phyloP scores from a whole-genome alignment of 306 rosid species.

The Quercus variabilis region DNA sequence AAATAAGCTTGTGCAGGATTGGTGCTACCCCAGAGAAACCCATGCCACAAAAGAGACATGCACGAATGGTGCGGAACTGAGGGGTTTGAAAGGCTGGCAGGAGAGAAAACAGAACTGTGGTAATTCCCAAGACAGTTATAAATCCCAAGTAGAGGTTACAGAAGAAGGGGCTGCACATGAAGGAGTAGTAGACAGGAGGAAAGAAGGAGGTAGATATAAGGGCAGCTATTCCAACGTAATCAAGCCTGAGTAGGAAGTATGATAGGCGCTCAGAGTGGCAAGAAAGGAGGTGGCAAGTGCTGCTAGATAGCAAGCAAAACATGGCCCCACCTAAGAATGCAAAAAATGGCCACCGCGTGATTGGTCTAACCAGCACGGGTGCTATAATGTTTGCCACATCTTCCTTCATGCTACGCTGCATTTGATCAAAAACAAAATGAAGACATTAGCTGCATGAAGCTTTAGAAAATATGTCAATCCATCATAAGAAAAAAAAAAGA shows the following conservation, averaged over 20 bases:
- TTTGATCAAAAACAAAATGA: constrained; percentile 21
- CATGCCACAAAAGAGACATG: constrained; percentile 85
- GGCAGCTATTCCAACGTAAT: constrained; percentile 98
- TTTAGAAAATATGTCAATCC: not conserved
- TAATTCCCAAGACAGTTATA: constrained; percentile 70
- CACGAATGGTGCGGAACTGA: constrained; percentile 64
- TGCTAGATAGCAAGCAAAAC: constrained; percentile 96
- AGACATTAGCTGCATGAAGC: constrained; percentile 14
- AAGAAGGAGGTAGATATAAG: constrained; percentile 90
- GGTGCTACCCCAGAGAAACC: constrained; percentile 76
- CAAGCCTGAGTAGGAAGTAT: constrained; percentile 89
- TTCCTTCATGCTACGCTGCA: constrained; percentile 72
- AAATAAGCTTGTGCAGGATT: constrained; percentile 73
- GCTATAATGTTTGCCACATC: constrained; percentile 77
- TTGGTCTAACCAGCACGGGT: constrained; percentile 77
- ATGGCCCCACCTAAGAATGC: constrained; percentile 93
- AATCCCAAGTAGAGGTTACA: constrained; percentile 83
- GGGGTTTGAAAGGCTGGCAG: constrained; percentile 88
- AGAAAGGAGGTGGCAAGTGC: constrained; percentile 86
- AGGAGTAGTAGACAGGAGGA: constrained; percentile 95
- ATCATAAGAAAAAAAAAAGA: not conserved
- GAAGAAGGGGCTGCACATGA: constrained; percentile 92
- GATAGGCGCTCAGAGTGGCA: constrained; percentile 86
- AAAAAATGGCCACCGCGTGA: constrained; percentile 92
- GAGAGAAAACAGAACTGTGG: constrained; percentile 67